Percentiles rank a stretch among this genome's conserved stretches.
phyloP scores from a whole-genome alignment of 768 basidiomycete genomes.

The Amylocystis lapponica region DNA sequence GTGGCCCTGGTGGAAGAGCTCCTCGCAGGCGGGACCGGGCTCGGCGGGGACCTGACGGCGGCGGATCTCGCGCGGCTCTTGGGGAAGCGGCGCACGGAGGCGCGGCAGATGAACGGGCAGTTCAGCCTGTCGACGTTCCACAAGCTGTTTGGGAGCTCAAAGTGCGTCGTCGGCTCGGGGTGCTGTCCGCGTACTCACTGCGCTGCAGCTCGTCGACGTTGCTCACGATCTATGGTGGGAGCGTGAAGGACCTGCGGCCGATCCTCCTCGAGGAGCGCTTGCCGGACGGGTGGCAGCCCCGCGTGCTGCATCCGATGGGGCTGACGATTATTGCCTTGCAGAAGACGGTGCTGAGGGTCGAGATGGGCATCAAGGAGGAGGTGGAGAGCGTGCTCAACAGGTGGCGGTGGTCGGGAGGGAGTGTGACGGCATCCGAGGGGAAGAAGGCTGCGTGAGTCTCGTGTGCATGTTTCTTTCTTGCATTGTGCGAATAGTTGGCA shows the following conservation, averaged over 20 bases:
- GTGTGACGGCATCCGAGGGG: no score
- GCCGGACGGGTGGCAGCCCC: constrained; percentile 66
- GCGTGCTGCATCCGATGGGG: constrained; percentile 47
- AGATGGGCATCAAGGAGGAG: constrained; percentile 27
- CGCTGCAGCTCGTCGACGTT: constrained; percentile 52
- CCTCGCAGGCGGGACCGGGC: constrained; percentile 53
- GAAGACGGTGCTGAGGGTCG: constrained; percentile 22
- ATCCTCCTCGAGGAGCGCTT: constrained; percentile 67
- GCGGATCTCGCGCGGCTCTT: constrained; percentile 54
- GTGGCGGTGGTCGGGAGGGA: no score
- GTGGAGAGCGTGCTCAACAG: constrained; percentile 4
- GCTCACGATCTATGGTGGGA: constrained; percentile 61
- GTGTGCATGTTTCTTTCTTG: no score
- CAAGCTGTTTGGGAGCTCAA: constrained; percentile 58
- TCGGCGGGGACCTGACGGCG: constrained; percentile 40
- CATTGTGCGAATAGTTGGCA: no score
- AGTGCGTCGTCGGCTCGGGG: constrained; percentile 56
- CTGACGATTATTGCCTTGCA: constrained; percentile 58
- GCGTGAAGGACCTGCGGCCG: constrained; percentile 44
- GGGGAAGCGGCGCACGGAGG: constrained; percentile 56
- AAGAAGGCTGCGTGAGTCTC: no score
- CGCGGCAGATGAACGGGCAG: constrained; percentile 46
- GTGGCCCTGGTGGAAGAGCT: constrained; percentile 46
- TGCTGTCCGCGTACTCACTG: neutral
- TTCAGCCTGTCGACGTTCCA: constrained; percentile 48